Base-by-base conservation (phyloP, 371 early-diverging fungal species). In the Rhizopus delemar region DNA sequence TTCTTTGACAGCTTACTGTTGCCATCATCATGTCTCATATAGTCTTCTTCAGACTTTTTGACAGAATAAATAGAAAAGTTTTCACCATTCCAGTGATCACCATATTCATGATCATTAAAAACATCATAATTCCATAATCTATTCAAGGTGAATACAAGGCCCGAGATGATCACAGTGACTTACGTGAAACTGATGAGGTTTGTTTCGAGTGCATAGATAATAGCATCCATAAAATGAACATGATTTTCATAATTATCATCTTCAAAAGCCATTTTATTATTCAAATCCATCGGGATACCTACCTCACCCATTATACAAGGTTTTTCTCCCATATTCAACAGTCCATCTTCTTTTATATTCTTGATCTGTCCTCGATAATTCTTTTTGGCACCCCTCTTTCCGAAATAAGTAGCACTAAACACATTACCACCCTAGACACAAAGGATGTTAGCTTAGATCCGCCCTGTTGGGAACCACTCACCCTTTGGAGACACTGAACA, bases 11-110 rank as follows among this genome's bases (percentile, higher is more conserved):
- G 29, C 29, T 61, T 71, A 16, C 69, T 63, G 46, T 84, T 53
- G n/a, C 55, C 53, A 32, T 57, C 66, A 43, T 59, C 51, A 54
- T 66, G 66, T 5, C 62, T 57, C 4, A 35, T 8, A n/a, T 58
- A 55, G 41, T 56, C 53, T 35, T 50, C 35, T 35, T 48, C 45
- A 43, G 55, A 39, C 38, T 62, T 62, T 41, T 62, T 62, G n/a
- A 41, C 59, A 2, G 90, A 89, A 62, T 76, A 90, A 48, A 92
- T 87, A 12, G 89, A 89, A 68, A 93, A 92, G 70, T 93, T 91
- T 57, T 93, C 94, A 6, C 92, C 94, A 60, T 93, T 93, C 93
- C 94, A 93, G 41, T 90, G 87, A 62, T 93, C 94, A 0, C 92
- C 93, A 65, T 83, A 80, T 49, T 75, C 78, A 66, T 91, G 84